Conservation (phyloP, 345 rosid genomes). For the Clarkia xantiana region DNA sequence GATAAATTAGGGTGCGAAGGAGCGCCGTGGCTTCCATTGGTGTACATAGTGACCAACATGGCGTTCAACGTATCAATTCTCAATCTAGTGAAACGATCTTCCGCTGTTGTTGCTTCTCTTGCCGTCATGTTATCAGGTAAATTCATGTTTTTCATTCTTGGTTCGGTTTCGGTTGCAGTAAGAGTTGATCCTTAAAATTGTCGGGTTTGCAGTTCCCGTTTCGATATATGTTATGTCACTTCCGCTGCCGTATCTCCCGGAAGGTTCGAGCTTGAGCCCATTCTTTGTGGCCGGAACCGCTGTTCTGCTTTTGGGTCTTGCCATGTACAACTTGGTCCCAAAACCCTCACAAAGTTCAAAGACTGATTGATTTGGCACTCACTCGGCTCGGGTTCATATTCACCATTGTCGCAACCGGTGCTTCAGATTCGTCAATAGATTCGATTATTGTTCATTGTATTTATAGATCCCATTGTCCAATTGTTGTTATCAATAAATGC, state of each 20-base stretch:
- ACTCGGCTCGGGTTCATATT: too few species aligned
- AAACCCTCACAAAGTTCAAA: slow-evolving; percentile 19
- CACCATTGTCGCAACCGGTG: too few species aligned
- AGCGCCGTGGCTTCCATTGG: slow-evolving; percentile 68
- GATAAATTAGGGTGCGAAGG: too few species aligned
- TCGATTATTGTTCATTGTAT: too few species aligned
- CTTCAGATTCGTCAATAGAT: too few species aligned
- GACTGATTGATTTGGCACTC: neutral
- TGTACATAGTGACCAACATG: slow-evolving; percentile 47
- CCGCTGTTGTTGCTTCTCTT: slow-evolving; percentile 63
- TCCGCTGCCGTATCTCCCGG: slow-evolving; percentile 71
- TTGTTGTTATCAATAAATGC: too few species aligned
- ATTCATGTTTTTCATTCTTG: neutral
- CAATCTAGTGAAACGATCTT: slow-evolving; percentile 54
- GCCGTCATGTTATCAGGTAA: slow-evolving; percentile 54
- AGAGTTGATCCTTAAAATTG: too few species aligned
- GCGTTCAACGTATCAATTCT: slow-evolving; percentile 70
- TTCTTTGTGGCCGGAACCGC: slow-evolving; percentile 34
- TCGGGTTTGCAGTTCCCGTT: slow-evolving; percentile 42
- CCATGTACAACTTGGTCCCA: slow-evolving; percentile 40
- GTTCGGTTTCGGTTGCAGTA: too few species aligned
- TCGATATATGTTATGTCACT: slow-evolving; percentile 55
- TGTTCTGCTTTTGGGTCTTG: slow-evolving; percentile 52
- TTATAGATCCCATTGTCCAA: too few species aligned
- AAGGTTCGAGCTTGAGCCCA: slow-evolving; percentile 62